Evolutionary conservation across 1,139 yeast species (phyloP), one percentile per base, ranked within the genome.

Genomic region (Nadsonia starkeyi-henricii): DNA sequence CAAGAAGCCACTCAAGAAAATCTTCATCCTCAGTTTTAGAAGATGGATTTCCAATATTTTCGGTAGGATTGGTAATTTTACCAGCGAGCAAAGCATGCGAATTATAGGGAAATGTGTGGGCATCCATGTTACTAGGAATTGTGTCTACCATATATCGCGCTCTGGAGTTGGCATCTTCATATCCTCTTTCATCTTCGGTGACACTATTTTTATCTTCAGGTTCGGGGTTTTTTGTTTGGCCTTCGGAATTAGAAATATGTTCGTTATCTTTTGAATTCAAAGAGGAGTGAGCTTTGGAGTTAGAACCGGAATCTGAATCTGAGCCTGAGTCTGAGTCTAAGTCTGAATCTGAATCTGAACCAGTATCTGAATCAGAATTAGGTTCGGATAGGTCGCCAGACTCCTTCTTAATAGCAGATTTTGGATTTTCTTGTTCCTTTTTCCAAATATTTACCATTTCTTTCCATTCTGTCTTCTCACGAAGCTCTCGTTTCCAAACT

Each of bases 1-100:
- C 50, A 8, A 59, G 50, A 43, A 61, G 52, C 63, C 63, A 61
- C 37, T 58, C 56, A 39, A 61, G 47, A 45, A 61, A 61, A 43
- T 52, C 54, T 36, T 60, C 63, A 41, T 59, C 62, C 15, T 50
- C 54, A 3, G 47, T 33, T 36, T 36, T 47, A 20, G 44, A 37
- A 15, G 46, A 41, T 2, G 42, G 19, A n/a, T 41, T 13, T 3
- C 39, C 39, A 33, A 13, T 33, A n/a, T 3, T 13, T 33, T n/a
- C 39, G 3, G 15, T 8, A 15, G 33, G 20, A 17, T 15, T 21
- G 23, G 44, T 39, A 21, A 33, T n/a, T 19, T 20, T 37, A 9
- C 19, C 47, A n/a, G 39, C 39, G 5, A 33, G 15, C 17, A n/a
- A 15, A 7, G 39, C 17, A 33, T n/a, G 18, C 19, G 17, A 36